Conservation (phyloP, 2,329 filamentous ascomycete species). For the Grosmannia clavigera region DNA sequence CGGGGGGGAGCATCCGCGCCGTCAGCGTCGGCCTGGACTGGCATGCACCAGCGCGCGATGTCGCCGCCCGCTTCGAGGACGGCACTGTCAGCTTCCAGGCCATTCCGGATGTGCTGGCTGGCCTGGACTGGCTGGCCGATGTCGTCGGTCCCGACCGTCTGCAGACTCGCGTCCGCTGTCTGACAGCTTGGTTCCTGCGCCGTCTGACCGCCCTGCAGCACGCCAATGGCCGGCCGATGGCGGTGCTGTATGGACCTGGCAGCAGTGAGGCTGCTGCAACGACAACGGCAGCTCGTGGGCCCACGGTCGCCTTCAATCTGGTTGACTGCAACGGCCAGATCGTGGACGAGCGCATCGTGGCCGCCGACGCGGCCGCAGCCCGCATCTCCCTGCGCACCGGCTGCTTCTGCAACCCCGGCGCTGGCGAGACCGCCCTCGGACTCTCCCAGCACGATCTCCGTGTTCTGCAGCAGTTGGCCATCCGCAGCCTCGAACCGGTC, state of each 20-base stretch:
- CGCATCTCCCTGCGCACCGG: slow-evolving; percentile 27
- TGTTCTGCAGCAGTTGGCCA: slow-evolving; percentile 8
- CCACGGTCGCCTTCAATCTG: slow-evolving; percentile 26
- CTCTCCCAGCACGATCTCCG: slow-evolving; percentile 12
- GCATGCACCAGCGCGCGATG: slow-evolving; percentile 16
- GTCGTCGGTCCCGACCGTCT: slow-evolving; percentile 18
- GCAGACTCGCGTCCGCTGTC: slow-evolving; percentile 20
- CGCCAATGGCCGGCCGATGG: slow-evolving; percentile 21
- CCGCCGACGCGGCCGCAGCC: slow-evolving; percentile 18
- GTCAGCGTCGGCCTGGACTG: slow-evolving; percentile 20
- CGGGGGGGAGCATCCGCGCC: slow-evolving; percentile 25
- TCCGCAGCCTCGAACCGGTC: neutral
- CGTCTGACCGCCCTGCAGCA: slow-evolving; percentile 20
- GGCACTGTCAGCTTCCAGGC: slow-evolving; percentile 27
- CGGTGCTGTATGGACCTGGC: slow-evolving; percentile 22
- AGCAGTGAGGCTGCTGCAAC: neutral
- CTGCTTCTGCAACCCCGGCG: slow-evolving; percentile 31
- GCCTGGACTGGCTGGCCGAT: slow-evolving; percentile 23
- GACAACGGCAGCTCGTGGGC: slow-evolving; percentile 18
- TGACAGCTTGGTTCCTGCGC: slow-evolving; percentile 25
- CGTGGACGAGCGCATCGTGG: slow-evolving; percentile 25
- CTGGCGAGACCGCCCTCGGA: slow-evolving; percentile 22
- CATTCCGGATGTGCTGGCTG: slow-evolving; percentile 25
- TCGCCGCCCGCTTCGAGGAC: slow-evolving; percentile 25
- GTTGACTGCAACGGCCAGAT: slow-evolving; percentile 20